Evolutionary conservation across 75 land plant genomes (phyloP), one percentile per base, ranked within the genome.

Genomic region (Adiantum capillusveneris): DNA sequence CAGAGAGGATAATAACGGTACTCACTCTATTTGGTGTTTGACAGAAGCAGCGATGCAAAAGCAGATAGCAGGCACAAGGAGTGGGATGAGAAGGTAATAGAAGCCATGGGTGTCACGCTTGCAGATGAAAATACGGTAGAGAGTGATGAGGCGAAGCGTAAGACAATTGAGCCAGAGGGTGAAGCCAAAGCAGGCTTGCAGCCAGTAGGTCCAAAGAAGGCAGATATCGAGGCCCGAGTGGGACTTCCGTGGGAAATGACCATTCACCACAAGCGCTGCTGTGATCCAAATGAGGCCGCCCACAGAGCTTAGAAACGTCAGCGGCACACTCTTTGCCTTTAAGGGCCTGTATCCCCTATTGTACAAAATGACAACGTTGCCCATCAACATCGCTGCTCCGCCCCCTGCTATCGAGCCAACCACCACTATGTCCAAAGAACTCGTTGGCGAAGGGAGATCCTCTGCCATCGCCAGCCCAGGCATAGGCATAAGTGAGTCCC

Each of bases 141-240:
- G 50, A 1, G n/a, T 6, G 25, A 45, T 19, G 27, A 69, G 16
- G 18, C 39, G 64, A 25, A 55, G 22, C 22, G 41, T 62, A 20
- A 69, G 41, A 37, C 72, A 69, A 25, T 69, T 69, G 20, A 69
- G 58, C 72, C 72, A 69, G 20, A 69, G 65, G 26, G 58, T 58
- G 41, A 61, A 69, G 0, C 72, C 72, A 18, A 69, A 55, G 50
- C 53, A 62, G 12, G 42, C 65, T 37, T 42, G 48, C 27, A 69
- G 26, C 72, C 72, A 69, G 58, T 61, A 62, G 53, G 56, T 62
- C 72, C 72, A 69, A 28, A 69, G 25, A 5, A 58, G 37, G 41
- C 72, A 69, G 13, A 53, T 13, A 14, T 1, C 24, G 14, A 27
- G 25, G 25, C 17, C 18, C 1, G 39, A 26, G 13, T 31, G 3